Evolutionary conservation across 2,329 filamentous ascomycete species (phyloP).

Genomic region (Talaromyces atroroseus): DNA sequence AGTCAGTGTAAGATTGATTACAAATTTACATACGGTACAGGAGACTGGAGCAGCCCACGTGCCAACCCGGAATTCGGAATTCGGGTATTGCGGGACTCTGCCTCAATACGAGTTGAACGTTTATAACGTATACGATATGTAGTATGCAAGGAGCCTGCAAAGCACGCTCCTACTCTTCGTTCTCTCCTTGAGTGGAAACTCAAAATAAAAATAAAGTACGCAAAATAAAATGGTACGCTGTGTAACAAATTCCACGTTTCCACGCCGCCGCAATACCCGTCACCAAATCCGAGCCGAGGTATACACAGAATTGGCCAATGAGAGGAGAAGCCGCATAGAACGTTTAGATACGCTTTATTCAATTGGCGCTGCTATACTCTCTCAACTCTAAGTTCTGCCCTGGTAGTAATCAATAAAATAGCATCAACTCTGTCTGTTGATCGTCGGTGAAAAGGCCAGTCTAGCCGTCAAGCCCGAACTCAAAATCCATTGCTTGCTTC

Average conservation of each 20-base stretch:
- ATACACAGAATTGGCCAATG: not conserved
- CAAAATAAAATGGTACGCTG: not conserved
- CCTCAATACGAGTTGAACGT: no score
- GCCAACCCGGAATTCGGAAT: not conserved
- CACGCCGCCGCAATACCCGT: not conserved
- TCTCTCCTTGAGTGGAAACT: not conserved
- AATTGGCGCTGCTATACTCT: no score
- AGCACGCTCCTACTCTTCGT: no score
- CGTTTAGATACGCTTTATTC: no score
- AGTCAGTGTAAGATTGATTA: no score
- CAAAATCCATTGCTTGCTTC: no score
- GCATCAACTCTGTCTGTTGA: no score
- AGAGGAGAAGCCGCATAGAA: not conserved
- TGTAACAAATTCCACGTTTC: not conserved
- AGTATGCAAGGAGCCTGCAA: not conserved
- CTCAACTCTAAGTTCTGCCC: no score
- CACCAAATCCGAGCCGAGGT: not conserved
- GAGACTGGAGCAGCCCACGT: not conserved
- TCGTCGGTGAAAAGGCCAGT: no score
- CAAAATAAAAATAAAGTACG: not conserved
- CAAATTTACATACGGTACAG: no score
- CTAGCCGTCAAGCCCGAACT: no score
- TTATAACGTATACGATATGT: not conserved
- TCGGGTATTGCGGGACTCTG: not conserved
- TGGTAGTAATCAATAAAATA: no score